Conservation (phyloP, 2,329 filamentous ascomycete genomes). For the Aureobasidium sp. region DNA sequence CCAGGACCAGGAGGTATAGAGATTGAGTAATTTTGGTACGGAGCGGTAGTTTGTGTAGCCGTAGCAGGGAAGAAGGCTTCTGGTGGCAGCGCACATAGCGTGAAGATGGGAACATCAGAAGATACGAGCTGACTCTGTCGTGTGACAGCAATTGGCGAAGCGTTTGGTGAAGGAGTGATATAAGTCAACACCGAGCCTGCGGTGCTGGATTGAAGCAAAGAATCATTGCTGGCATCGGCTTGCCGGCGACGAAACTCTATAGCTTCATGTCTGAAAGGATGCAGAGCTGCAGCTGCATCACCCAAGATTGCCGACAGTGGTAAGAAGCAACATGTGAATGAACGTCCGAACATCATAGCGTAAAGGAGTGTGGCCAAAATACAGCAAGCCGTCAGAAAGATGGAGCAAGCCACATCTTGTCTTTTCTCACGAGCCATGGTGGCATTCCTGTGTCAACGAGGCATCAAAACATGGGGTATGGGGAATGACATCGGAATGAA, state of each 20-base stretch:
- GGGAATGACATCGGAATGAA: background rate
- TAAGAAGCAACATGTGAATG: background rate
- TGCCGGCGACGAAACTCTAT: conserved; percentile 20
- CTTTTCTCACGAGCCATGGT: background rate
- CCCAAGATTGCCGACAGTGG: background rate
- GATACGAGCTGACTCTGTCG: conserved; percentile 35
- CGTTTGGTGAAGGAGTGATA: conserved; percentile 34
- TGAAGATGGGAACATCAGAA: conserved; percentile 33
- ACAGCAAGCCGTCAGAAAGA: background rate
- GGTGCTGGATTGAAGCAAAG: background rate
- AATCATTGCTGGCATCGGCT: conserved; percentile 15
- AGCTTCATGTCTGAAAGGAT: conserved; percentile 23
- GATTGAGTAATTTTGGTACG: conserved; percentile 29
- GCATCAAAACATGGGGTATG: conserved; percentile 2
- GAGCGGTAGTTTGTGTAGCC: conserved; percentile 23
- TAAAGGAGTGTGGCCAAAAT: background rate
- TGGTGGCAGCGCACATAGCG: conserved; percentile 33
- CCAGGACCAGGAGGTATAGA: conserved; percentile 25
- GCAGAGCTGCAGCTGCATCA: conserved; percentile 15
- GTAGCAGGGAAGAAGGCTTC: conserved; percentile 24
- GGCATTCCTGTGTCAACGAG: background rate
- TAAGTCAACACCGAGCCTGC: conserved; percentile 25
- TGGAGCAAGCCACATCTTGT: conserved; percentile 8
- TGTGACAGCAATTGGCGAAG: conserved; percentile 33
- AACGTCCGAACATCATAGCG: background rate